Evolutionary conservation across 208 protist genomes (phyloP).

Genomic region (Wallacemonas rigidus): DNA sequence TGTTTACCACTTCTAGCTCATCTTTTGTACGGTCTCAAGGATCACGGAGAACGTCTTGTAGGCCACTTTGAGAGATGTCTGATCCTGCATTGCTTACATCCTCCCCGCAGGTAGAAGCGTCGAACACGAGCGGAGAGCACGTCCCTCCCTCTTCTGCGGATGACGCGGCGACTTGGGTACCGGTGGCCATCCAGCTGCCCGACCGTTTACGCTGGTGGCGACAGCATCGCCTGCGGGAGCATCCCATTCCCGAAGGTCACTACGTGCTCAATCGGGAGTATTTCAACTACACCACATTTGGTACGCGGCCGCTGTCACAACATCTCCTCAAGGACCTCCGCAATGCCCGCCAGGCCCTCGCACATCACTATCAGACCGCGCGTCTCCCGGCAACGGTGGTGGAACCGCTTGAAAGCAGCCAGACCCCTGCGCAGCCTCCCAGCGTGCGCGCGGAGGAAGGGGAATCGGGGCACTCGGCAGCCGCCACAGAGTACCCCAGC

Average conservation of each 20-base stretch:
- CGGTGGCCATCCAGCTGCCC: conserved; percentile 44
- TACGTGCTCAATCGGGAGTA: conserved; percentile 41
- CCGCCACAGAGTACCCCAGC: neutral
- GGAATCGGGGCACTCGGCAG: neutral
- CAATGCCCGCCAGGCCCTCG: neutral
- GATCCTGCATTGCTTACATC: neutral
- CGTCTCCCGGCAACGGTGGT: neutral
- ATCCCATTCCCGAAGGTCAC: conserved; percentile 44
- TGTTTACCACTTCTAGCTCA: neutral
- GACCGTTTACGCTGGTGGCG: conserved; percentile 83
- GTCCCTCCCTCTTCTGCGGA: neutral
- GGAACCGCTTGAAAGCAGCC: too few species aligned
- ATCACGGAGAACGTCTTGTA: neutral
- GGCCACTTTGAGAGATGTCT: neutral
- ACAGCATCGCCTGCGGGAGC: conserved; percentile 37
- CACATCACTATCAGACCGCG: conserved; percentile 1
- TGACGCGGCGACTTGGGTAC: neutral
- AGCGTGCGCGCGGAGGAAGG: too few species aligned
- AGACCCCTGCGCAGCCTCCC: too few species aligned
- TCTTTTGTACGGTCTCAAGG: too few species aligned
- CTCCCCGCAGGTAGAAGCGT: neutral
- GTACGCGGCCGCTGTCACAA: conserved; percentile 37
- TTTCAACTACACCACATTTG: conserved; percentile 53
- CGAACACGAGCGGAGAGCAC: neutral
- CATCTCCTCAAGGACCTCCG: conserved; percentile 17